phyloP scores from a whole-genome alignment of 2,329 filamentous ascomycete genomes.

The Botryotinia calthae region DNA sequence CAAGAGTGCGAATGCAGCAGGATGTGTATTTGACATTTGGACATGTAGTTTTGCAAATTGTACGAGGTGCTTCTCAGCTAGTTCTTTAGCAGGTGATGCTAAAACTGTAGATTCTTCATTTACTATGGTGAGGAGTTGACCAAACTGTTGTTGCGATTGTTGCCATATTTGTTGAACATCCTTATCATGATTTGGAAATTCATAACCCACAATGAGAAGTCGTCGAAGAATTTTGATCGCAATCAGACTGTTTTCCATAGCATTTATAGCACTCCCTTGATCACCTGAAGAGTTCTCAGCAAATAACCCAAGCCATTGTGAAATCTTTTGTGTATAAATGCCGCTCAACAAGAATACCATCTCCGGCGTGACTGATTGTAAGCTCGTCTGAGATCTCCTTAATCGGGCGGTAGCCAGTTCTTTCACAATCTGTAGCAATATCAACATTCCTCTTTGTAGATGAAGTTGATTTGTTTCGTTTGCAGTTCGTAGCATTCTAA shows the following conservation, averaged over 20 bases:
- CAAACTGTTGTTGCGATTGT: conserved; percentile 72
- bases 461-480: conserved; percentile 59
- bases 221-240: conserved; percentile 78
- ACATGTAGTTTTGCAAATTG: conserved; percentile 91
- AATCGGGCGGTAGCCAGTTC: conserved; percentile 81
- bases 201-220: conserved; percentile 77
- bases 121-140: conserved; percentile 67
- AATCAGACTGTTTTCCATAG: conserved; percentile 73
- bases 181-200: conserved; percentile 74
- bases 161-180: conserved; percentile 79
- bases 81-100: conserved; percentile 51
- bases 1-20: conserved; percentile 78
- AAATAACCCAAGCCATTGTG: conserved; percentile 64
- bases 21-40: conserved; percentile 76
- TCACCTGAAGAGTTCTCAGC: conserved; percentile 53
- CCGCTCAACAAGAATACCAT: conserved; percentile 75
- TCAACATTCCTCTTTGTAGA: conserved; percentile 69
- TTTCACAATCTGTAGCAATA: conserved; percentile 84
- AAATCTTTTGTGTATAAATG: conserved; percentile 74
- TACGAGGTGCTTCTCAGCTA: conserved; percentile 81
- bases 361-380: conserved; percentile 78
- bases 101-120: conserved; percentile 55
- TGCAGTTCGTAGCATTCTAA: conserved; percentile 61
- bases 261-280: conserved; percentile 56
- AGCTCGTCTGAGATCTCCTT: conserved; percentile 67